A percentile compares a stretch with the other conserved stretches of the same genome.
Conservation (phyloP, 228 moss, liverwort and hornwort genomes). For the Sphagnum magellanicum region DNA sequence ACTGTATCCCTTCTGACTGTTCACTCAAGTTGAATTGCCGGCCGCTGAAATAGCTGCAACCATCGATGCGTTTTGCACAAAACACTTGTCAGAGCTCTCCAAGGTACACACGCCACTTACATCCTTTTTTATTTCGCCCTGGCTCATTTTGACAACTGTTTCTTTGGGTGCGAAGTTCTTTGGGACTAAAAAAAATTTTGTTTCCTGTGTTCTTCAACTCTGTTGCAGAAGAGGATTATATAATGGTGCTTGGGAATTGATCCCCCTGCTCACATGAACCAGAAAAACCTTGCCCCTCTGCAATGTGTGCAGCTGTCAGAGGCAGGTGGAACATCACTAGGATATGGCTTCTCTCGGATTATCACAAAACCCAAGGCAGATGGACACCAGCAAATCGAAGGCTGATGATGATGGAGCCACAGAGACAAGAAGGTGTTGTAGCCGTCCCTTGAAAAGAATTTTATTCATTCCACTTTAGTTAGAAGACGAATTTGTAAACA, state of each 20-base stretch:
- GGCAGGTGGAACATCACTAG: constrained; percentile 84
- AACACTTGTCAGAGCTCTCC: constrained; percentile 79
- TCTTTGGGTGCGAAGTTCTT: no score
- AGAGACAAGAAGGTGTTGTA: constrained; percentile 37
- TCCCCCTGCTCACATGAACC: no score
- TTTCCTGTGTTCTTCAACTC: neutral
- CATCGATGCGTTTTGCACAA: constrained; percentile 75
- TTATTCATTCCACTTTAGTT: no score
- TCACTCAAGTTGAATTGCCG: constrained; percentile 70
- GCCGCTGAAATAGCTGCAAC: constrained; percentile 76
- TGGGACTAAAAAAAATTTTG: no score
- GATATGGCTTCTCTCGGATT: constrained; percentile 73
- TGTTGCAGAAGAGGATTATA: neutral
- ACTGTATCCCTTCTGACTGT: neutral
- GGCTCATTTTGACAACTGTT: no score
- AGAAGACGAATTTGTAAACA: no score
- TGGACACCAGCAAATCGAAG: constrained; percentile 16
- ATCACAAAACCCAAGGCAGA: constrained; percentile 37
- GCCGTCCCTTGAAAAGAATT: constrained; percentile 56
- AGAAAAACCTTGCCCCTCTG: no score
- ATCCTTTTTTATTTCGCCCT: neutral
- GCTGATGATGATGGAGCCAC: constrained; percentile 39
- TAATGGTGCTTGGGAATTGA: neutral
- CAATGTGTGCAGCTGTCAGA: constrained; percentile 86
- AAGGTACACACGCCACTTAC: constrained; percentile 43